Base-by-base conservation (phyloP, 805 yeast species). In the Candida patagonica region DNA sequence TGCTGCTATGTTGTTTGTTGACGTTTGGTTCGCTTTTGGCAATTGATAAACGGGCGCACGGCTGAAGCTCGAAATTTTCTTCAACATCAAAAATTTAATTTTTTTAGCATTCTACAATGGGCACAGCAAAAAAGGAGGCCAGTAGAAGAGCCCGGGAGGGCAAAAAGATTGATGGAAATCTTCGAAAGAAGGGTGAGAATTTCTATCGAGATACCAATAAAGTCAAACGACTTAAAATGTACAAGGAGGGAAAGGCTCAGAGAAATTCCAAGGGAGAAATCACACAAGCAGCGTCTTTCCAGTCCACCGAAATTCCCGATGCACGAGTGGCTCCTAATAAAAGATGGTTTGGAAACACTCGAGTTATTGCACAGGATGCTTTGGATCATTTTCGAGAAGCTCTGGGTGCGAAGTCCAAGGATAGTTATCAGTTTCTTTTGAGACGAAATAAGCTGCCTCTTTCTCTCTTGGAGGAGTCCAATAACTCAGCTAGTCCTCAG, bases 331-430 rank as follows among this genome's bases (percentile, higher is more conserved):
- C 85, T 57, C 97, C 98, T 5, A 89, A 89, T 61, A 76, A 95
- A 61, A 76, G 94, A 57, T 89, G 97, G 98, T 92, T 92, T 58
- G 96, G 96, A 36, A 92, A 87, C 63, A 86, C 98, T 10, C 76
- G 98, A 57, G 98, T 89, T 30, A 89, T 89, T 56, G 89, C 96
- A 4, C 98, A 89, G 61, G 96, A 92, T 68, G 96, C 97, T 1
- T 68, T 89, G 54, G 69, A 81, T 22, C 97, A 92, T 65, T 89
- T 89, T 67, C 73, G 98, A 60, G 92, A 84, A 50, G 96, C 96
- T 6, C 71, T 89, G 66, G 94, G 92, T 35, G 94, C 80, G 46
- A 82, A 81, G 54, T 74, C 80, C 53, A 70, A 78, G 50, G 94
- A 89, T 55, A 68, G 78, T 4, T 89, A 87, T 60, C 94, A 88